These are phyloP conservation scores for Ceratobasidium sp. DNA, from an alignment of 1,284 basidiomycete species.

Conservation along the genomic window DNA sequence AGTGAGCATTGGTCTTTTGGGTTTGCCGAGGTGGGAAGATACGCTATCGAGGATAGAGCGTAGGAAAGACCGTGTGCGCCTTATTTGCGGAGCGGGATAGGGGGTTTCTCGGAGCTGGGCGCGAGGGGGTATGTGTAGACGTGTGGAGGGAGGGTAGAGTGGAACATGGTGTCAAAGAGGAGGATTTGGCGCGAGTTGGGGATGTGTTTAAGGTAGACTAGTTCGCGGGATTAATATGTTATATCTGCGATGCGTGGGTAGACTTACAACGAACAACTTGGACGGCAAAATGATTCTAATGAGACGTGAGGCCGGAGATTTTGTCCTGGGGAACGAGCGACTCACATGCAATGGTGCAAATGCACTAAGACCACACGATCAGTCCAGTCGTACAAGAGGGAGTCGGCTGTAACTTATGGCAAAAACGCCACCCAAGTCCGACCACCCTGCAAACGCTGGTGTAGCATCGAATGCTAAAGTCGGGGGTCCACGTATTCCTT, in stretches of 20 bases:
- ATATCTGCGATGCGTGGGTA: no score
- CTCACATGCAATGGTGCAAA: constrained; percentile 79
- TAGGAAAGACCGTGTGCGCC: constrained; percentile 81
- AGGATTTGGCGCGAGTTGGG: constrained; percentile 72
- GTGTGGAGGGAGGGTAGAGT: constrained; percentile 76
- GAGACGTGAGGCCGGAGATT: background rate
- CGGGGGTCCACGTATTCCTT: no score
- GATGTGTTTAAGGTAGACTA: constrained; percentile 69
- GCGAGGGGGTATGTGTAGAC: constrained; percentile 83
- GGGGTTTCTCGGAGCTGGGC: constrained; percentile 66
- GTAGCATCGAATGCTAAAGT: no score
- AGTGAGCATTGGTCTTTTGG: constrained; percentile 65
- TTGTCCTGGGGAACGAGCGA: no score
- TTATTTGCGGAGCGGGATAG: constrained; percentile 81
- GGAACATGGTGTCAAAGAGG: constrained; percentile 89
- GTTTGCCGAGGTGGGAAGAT: constrained; percentile 66
- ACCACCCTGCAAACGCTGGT: no score
- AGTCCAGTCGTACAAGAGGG: no score
- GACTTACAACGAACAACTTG: constrained; percentile 56
- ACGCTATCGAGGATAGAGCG: constrained; percentile 60
- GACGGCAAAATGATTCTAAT: constrained; percentile 62
- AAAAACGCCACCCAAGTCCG: no score
- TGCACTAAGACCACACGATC: constrained; percentile 79
- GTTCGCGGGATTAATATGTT: constrained; percentile 69
- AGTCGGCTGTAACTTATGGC: no score